phyloP scores from a whole-genome alignment of 805 yeast species.

The Candida dendrica region DNA sequence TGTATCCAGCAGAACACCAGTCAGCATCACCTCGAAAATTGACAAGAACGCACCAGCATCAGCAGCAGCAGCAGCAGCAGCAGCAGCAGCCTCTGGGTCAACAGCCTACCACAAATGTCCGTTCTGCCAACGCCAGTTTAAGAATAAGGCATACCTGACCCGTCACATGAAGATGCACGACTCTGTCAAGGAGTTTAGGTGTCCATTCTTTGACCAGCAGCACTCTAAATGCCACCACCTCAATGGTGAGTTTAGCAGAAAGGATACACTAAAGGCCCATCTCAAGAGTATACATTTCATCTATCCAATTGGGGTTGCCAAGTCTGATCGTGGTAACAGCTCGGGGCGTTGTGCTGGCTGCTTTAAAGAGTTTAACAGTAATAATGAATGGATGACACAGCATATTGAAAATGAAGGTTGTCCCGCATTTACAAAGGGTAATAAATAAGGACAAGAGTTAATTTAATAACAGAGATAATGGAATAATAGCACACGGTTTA shows the following conservation, averaged over 20 bases:
- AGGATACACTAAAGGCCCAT: constrained; percentile 78
- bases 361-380: constrained; percentile 44
- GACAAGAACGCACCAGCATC: too few species aligned
- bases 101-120: constrained; percentile 39
- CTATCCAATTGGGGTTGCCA: constrained; percentile 66
- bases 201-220: constrained; percentile 55
- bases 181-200: constrained; percentile 64
- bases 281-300: constrained; percentile 70
- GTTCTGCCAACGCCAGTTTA: constrained; percentile 62
- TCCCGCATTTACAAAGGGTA: constrained; percentile 9
- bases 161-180: constrained; percentile 81
- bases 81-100: too few species aligned
- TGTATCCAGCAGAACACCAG: not conserved
- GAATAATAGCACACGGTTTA: too few species aligned
- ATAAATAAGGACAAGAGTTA: too few species aligned
- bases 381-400: constrained; percentile 58
- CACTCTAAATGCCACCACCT: constrained; percentile 47
- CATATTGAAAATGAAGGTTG: constrained; percentile 63
- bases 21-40: not conserved
- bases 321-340: constrained; percentile 51
- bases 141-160: constrained; percentile 73
- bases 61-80: too few species aligned
- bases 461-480: too few species aligned
- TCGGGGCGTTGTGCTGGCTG: constrained; percentile 67
- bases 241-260: constrained; percentile 67